phyloP scores from a whole-genome alignment of 176 grass and related monocot species.

The Puya raimondii region DNA sequence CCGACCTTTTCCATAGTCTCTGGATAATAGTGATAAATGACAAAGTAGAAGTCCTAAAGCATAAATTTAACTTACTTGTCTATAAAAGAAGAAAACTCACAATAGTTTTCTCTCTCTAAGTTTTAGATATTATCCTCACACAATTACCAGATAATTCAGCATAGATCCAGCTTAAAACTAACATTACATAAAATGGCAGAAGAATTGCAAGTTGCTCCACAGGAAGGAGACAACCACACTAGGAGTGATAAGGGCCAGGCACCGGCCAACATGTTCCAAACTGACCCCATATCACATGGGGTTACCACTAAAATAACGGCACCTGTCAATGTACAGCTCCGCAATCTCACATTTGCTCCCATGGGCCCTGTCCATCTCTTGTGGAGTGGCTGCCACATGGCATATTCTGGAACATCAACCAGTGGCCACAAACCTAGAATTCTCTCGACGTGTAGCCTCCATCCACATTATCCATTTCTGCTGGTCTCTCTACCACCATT shows the following conservation, averaged over 20 bases:
- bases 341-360: not conserved
- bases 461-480: not conserved
- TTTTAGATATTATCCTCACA: too few relatives aligned
- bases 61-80: too few relatives aligned
- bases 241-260: not conserved
- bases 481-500: not conserved
- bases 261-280: not conserved
- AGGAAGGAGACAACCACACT: too few relatives aligned
- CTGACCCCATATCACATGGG: not conserved
- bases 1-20: too few relatives aligned
- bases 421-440: not conserved
- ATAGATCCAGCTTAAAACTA: too few relatives aligned
- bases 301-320: not conserved
- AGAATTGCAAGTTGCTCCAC: too few relatives aligned
- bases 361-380: not conserved
- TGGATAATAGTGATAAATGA: too few relatives aligned
- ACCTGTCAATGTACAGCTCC: not conserved
- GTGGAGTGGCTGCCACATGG: not conserved
- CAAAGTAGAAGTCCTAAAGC: too few relatives aligned
- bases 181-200: too few relatives aligned
- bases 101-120: too few relatives aligned
- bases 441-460: not conserved
- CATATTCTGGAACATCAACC: constrained; percentile 1
- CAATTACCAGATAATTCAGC: too few relatives aligned
- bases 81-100: too few relatives aligned